Base-by-base conservation (phyloP, 2,329 filamentous ascomycete genomes). In the Colletotrichum orbiculare region DNA sequence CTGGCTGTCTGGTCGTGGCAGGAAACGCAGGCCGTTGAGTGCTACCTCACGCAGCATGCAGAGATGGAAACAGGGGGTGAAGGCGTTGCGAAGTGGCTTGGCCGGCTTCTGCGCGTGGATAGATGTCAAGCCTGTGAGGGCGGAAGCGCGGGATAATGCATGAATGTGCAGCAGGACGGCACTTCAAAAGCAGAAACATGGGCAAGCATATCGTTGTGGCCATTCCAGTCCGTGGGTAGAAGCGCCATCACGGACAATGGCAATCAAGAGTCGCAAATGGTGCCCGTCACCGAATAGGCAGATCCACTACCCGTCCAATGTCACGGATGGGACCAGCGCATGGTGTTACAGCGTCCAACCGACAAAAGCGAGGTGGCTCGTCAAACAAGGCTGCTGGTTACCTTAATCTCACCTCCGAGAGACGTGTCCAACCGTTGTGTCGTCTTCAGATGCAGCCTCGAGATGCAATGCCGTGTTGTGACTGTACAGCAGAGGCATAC, bases 81-180 rank as follows among this genome's bases (percentile, higher is more conserved):
- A 5, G 41, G 39, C 41, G 17, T 55, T 54, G 50, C 13, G 38
- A 17, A 41, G 38, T 12, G 33, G 49, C 49, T 34, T 52, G 35
- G 15, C 37, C 49, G 49, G 35, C 49, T 17, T 52, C 34, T 52
- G 35, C 39, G 49, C 35, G 49, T n/a, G 49, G 25, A 25, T 25
- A 13, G 37, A 52, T 52, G n/a, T 52, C 38, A 33, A 39, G 33
- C 42, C 38, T 33, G 17, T 42, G 50, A 54, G 38, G 17, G 17
- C 41, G 39, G 39, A 54, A 35, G 52, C 39, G 53, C 41, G 53
- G 53, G 47, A 43, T 17, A 25, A 46, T 37, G 52, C 53, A 55
- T 55, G 25, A 25, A 25, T 25, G 25, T 25, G 25, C 25, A 25
- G 25, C 25, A 25, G n/a, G 49, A 53, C 37, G 13, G 49, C 49